A percentile compares a stretch with the other conserved stretches of the same genome.
Conservation (phyloP, 1,284 basidiomycete species). For the Boletellus dicymbophilus region DNA sequence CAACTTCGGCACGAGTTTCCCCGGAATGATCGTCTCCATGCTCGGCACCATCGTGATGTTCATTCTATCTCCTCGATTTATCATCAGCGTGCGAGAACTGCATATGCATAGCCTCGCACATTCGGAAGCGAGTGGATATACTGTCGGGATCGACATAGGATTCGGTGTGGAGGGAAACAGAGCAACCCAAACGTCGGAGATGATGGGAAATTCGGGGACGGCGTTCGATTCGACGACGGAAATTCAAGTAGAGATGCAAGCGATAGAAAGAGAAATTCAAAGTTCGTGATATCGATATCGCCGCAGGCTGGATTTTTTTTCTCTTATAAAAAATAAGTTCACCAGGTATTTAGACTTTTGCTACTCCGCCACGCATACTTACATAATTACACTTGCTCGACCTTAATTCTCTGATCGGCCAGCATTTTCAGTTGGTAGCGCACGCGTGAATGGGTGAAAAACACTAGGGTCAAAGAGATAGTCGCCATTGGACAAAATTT, state of each 20-base stretch:
- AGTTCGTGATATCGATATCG: no score
- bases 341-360: no score
- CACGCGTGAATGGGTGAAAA: no score
- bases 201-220: background rate
- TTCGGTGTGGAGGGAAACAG: constrained; percentile 16
- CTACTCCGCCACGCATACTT: no score
- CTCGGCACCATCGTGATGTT: constrained; percentile 11
- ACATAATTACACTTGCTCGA: no score
- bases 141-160: constrained; percentile 11
- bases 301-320: no score
- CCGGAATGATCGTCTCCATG: background rate
- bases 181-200: background rate
- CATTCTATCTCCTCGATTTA: constrained; percentile 20
- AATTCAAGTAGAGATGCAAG: constrained; percentile 11
- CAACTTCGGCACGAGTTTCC: background rate
- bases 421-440: no score
- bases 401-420: no score
- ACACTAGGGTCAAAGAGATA: no score
- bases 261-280: no score
- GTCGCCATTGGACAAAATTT: no score
- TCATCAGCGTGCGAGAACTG: constrained; percentile 18
- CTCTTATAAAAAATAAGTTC: no score
- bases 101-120: background rate
- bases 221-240: background rate
- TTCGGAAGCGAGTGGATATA: background rate